Conservation (phyloP, 2,329 filamentous ascomycete species). For the Fusarium annulatum region DNA sequence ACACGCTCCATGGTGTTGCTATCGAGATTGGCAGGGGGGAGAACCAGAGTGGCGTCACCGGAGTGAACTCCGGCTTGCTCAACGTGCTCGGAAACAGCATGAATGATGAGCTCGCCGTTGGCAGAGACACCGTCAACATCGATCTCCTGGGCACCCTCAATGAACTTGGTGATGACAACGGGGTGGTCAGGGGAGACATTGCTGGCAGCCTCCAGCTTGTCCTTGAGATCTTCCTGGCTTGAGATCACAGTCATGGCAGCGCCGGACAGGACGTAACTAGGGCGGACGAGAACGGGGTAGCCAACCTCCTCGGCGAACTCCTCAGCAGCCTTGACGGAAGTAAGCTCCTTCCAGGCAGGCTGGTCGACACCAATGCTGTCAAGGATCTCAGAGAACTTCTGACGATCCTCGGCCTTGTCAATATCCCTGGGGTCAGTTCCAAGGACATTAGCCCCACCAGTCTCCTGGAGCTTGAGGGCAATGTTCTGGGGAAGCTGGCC, state of each 20-base stretch:
- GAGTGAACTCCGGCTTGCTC: constrained; percentile 99
- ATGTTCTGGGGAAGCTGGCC: constrained; percentile 98
- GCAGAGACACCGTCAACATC: constrained; percentile 95
- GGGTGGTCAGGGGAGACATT: constrained; percentile 95
- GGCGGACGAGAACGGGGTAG: constrained; percentile 95
- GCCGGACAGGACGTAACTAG: constrained; percentile 94
- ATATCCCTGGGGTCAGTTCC: constrained; percentile 95
- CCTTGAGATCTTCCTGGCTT: constrained; percentile 87
- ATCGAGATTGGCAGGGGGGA: constrained; percentile 86
- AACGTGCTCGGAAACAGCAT: constrained; percentile 94
- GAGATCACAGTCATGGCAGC: constrained; percentile 98
- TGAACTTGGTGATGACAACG: constrained; percentile 98
- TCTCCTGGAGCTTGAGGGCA: constrained; percentile 91
- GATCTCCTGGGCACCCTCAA: constrained; percentile 95
- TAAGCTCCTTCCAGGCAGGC: constrained; percentile 97
- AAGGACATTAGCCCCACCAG: constrained; percentile 87
- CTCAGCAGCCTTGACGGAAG: constrained; percentile 88
- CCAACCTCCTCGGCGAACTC: constrained; percentile 85
- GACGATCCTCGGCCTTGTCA: constrained; percentile 96
- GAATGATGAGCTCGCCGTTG: constrained; percentile 85
- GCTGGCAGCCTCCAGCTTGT: constrained; percentile 91
- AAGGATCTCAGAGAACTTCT: constrained; percentile 97
- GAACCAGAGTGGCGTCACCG: constrained; percentile 92
- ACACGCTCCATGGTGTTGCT: constrained; percentile 82
- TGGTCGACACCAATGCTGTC: constrained; percentile 98